Base-by-base conservation (phyloP, 2,329 filamentous ascomycete species). In the Waltergamsia citrina region DNA sequence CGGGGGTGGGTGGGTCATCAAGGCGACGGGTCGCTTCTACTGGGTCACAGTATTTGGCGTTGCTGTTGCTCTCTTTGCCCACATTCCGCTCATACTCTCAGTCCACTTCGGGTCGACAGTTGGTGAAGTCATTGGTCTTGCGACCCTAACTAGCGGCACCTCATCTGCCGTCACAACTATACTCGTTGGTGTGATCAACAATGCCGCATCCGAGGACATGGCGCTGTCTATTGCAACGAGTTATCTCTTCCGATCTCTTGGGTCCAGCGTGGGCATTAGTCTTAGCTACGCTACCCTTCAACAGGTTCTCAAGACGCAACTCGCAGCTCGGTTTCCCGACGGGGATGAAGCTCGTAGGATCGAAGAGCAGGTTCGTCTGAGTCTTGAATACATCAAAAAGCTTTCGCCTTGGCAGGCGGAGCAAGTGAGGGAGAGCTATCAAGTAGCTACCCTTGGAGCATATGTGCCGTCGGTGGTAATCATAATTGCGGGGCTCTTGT, bases 111-210 rank as follows among this genome's bases (percentile, higher is more conserved):
- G 11, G 7, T 68, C 80, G 36, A 53, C 85, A 10, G 54, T 72
- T 8, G 84, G 85, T 7, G 55, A 66, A 2, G 78, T 81, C 2
- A 85, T 86, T 44, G 81, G 81, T 28, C n/a, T n/a, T 90, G 15
- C 65, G 81, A 12, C 60, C 59, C 3, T 62, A 70, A 30, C 62
- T 90, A 4, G 60, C 63, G 74, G 72, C 21, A 84, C 84, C 68
- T 64, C 92, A 23, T 88, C 83, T 3, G 67, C 81, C 22, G 86
- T 81, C 0, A 3, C 47, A 52, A 2, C 62, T 65, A 3, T 58
- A 87, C 66, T 90, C 10, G 67, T 90, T 5, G 80, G 81, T 0
- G 73, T 85, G 40, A 82, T 90, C 33, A 73, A 79, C 0, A 74
- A 82, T 1, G 82, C 88, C 9, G 76, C 80, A 26, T 83, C 87